Base-by-base conservation (phyloP, 2,329 filamentous ascomycete genomes). In the Stagonosporopsis chrysanthemi region DNA sequence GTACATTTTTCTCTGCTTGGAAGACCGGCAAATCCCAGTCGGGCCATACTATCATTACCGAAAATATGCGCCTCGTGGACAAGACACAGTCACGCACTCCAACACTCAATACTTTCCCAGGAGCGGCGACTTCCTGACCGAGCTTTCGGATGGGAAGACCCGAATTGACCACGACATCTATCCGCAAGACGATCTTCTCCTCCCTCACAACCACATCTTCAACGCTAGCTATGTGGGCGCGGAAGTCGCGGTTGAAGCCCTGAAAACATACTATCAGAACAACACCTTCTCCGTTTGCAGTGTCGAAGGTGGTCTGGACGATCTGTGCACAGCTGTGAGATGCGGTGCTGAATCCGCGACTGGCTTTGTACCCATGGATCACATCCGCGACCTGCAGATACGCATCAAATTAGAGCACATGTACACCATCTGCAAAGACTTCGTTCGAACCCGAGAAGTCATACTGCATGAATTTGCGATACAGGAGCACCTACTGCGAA, bases 271-370 rank as follows among this genome's bases (percentile, higher is more conserved):
- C 22, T 69, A 67, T 26, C 17, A 43, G 9, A 56, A 47, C 9
- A 71, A 71, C 28, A 64, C 52, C 1, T 70, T 71, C 28, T 68
- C 69, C 1, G 42, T 70, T 0, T 71, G 69, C 45, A 64, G 61
- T 7, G 44, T 68, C 3, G 61, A 64, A 19, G 40, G 55, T 5
- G 63, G 53, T 8, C 40, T 69, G 3, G 41, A 22, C 15, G 63
- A 62, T 39, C 47, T 67, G 22, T 53, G 51, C n/a, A 33, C 24
- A 4, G 35, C 28, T 29, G 44, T 36, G 43, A 41, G 36, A 23
- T 49, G 26, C 35, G 11, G 26, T 23, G 24, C 33, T 15, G 19
- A 35, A 19, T 33, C 29, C 23, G 29, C 48, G 2, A n/a, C 48
- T 3, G 54, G 46, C 19, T 40, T 67, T 2, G 39, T 44, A 11